These are phyloP conservation scores for Lycium barbarum DNA, from an alignment of 257 asterid genomes.

Conservation along the genomic window DNA sequence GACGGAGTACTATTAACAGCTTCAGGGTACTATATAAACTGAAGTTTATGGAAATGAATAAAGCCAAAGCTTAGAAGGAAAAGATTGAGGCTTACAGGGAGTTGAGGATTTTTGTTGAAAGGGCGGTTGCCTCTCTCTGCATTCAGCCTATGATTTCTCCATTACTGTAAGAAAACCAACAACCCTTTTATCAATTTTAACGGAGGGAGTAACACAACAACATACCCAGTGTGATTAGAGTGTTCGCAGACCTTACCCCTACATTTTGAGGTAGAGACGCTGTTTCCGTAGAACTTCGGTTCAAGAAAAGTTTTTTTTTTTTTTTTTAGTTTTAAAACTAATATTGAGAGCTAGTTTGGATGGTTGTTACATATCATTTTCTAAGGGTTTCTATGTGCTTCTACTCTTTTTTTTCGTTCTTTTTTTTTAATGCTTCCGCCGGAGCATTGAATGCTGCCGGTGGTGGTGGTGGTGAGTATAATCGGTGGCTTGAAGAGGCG, in stretches of 20 bases:
- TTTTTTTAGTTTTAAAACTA: too few species aligned
- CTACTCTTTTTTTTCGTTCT: constrained; percentile 4
- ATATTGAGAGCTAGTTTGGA: not conserved
- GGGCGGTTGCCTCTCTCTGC: constrained; percentile 70
- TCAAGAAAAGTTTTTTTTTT: too few species aligned
- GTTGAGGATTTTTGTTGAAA: constrained; percentile 32
- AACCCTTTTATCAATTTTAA: constrained; percentile 22
- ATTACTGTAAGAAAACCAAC: constrained; percentile 21
- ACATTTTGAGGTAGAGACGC: too few species aligned
- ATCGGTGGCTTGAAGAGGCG: too few species aligned
- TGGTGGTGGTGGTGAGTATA: not conserved
- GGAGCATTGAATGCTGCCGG: not conserved
- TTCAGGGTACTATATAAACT: too few species aligned
- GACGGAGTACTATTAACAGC: not conserved
- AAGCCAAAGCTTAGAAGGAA: not conserved
- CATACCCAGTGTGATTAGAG: too few species aligned
- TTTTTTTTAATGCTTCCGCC: not conserved
- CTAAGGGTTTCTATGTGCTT: not conserved
- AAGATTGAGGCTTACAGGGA: too few species aligned
- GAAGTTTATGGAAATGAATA: not conserved
- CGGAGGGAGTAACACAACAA: not conserved
- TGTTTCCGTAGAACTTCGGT: too few species aligned
- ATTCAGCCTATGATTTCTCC: constrained; percentile 37
- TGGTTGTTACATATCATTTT: not conserved
- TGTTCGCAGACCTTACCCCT: too few species aligned